Evolutionary conservation across 1,139 yeast genomes (phyloP), one percentile per base, ranked within the genome.

Genomic region (Nadsonia commutata): DNA sequence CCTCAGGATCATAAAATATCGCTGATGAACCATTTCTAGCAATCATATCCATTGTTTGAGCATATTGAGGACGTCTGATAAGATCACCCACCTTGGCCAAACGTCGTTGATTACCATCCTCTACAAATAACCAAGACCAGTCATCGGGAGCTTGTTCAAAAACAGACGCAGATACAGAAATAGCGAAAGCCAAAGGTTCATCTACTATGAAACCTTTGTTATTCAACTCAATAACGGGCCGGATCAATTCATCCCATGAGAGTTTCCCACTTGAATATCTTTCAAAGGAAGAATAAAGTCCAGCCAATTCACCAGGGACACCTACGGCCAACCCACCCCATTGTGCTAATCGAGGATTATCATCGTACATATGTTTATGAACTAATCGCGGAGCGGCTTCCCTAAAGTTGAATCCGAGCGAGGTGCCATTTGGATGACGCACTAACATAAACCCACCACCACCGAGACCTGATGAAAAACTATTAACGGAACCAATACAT

Each of bases 401-500:
- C 49, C 97, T 66, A 37, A 94, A 94, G 63, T 90, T 94, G 37
- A 86, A 76, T 27, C 78, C 67, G n/a, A 79, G 51, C 5, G 77
- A 70, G 2, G 69, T 67, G 4, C 68, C 70, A 36, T 63, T 60
- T 22, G 62, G 59, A 38, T 54, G 58, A 37, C 73, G 67, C 40
- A 82, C 74, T 1, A 81, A 70, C 40, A 83, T 80, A 55, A 72
- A 84, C 0, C 81, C 83, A 8, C 96, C 96, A 3, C 97, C 98
- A 1, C 98, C 98, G 41, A 88, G 76, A 0, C 98, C 97, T 3
- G 93, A 77, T 40, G 88, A 80, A 56, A 78, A 86, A 48, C 86
- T 78, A 56, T 84, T 83, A 37, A 84, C 64, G 45, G 84, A 70
- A 2, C 97, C 97, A 36, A 90, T 76, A 58, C 98, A 90, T 21